Evolutionary conservation across 2,329 filamentous ascomycete genomes (phyloP).

Genomic region (Ophiocordyceps camponoti-rufipedis): DNA sequence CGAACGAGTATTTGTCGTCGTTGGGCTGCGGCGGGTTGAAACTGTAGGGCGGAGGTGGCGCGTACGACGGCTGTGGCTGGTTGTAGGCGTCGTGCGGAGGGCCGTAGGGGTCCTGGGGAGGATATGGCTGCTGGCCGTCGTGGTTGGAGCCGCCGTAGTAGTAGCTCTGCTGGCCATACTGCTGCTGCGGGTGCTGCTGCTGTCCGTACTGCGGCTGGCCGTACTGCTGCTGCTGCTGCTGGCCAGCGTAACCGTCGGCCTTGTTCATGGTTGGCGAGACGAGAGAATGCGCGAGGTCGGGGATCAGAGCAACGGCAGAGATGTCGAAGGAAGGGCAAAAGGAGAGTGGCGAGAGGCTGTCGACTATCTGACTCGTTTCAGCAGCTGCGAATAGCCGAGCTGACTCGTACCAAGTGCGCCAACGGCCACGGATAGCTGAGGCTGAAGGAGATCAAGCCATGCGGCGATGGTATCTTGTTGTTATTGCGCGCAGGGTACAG

Average conservation of each 20-base stretch:
- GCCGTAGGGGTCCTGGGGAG: constrained; percentile 3
- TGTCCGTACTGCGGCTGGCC: constrained; percentile 3
- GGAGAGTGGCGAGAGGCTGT: not conserved
- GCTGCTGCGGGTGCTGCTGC: not conserved
- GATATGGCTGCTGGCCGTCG: constrained; percentile 4
- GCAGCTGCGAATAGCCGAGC: no score
- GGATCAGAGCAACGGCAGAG: not conserved
- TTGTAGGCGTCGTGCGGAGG: constrained; percentile 7
- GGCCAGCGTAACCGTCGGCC: constrained; percentile 15
- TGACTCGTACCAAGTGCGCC: no score
- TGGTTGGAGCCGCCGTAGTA: constrained; percentile 1
- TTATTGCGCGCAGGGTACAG: no score
- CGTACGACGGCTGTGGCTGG: constrained; percentile 11
- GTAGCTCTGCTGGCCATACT: not conserved
- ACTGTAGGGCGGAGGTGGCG: constrained; percentile 13
- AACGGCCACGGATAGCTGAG: no score
- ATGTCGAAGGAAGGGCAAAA: not conserved
- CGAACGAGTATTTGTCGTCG: constrained; percentile 41
- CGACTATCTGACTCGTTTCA: no score
- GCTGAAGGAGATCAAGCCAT: no score
- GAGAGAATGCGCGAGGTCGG: not conserved
- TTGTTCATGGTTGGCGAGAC: constrained; percentile 13
- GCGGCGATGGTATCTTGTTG: no score
- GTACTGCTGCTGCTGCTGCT: constrained; percentile 3
- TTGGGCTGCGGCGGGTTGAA: constrained; percentile 19